Evolutionary conservation across 768 basidiomycete genomes (phyloP).

Genomic region (Suillus paluster): DNA sequence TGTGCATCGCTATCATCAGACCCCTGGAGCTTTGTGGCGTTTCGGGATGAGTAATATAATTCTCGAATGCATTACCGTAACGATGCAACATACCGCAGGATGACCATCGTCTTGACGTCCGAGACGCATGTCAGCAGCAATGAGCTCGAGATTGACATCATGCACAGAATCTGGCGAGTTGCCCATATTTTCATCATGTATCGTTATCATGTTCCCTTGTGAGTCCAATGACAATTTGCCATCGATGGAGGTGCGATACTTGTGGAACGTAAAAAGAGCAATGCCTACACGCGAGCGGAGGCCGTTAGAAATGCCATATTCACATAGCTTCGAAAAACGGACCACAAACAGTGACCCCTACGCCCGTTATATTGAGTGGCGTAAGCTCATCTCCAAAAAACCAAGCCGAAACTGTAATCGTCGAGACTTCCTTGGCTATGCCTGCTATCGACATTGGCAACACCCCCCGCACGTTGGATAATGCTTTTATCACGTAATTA

Average conservation of each 20-base stretch:
- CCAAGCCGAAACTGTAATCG: conserved; percentile 91
- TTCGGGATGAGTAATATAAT: background rate
- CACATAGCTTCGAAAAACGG: conserved; percentile 35
- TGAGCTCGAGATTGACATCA: conserved; percentile 40
- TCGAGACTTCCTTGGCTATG: conserved; percentile 97
- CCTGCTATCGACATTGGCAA: conserved; percentile 98
- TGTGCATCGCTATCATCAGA: conserved; percentile 22
- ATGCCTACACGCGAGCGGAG: conserved; percentile 64
- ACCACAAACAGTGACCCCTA: conserved; percentile 89
- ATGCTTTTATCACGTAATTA: conserved; percentile 58
- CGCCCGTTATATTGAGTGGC: conserved; percentile 88
- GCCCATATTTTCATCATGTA: conserved; percentile 44
- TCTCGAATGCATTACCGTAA: background rate
- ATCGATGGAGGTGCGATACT: conserved; percentile 87
- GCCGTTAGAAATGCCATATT: background rate
- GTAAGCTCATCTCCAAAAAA: conserved; percentile 94
- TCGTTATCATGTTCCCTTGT: conserved; percentile 71
- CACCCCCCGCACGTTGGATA: conserved; percentile 89
- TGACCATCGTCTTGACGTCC: background rate
- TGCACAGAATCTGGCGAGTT: conserved; percentile 19
- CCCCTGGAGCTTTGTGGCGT: conserved; percentile 20
- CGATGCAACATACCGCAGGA: background rate
- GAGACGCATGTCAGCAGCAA: conserved; percentile 26
- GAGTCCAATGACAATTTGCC: conserved; percentile 71
- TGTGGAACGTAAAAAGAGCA: conserved; percentile 91